Evolutionary conservation across 2,329 filamentous ascomycete species (phyloP), one percentile per base, ranked within the genome.

Genomic region (Cladosporium sphaerospermum): DNA sequence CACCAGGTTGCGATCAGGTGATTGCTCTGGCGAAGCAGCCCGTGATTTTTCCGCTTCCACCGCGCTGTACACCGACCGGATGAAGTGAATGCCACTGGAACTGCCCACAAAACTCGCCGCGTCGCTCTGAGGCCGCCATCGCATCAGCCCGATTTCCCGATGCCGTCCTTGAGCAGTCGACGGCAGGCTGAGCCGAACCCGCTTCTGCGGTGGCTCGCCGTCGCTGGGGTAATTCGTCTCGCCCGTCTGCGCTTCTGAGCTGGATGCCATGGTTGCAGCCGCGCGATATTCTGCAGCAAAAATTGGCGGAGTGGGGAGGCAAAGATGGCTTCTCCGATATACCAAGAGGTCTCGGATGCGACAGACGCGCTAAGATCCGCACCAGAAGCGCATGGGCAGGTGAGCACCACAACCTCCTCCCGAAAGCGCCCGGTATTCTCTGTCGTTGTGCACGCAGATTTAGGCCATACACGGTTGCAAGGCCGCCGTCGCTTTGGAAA

Each of bases 81-180:
- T 77, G 59, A 82, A 82, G 59, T 80, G 74, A n/a, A 82, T 81
- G 1, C 79, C 79, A 55, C 78, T 81, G 13, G 76, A 76, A 47
- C 78, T 81, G 3, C 79, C 79, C 4, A 82, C 73, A 52, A 82
- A 82, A 0, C 75, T 77, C 11, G 78, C 74, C 3, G 73, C 73
- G 18, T 72, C 75, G 31, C 73, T 69, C 28, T 71, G 71, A 13
- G 70, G 71, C 28, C 72, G 68, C 57, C 76, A 74, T 54, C 78
- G 72, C 77, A 81, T 81, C 52, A 79, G 63, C 9, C 75, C 75
- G 28, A 76, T 69, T 54, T 77, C 73, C 14, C 70, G 69, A 47
- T 61, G 58, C 43, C 58, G 61, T 11, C 55, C 61, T 43, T 55
- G 50, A 14, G 43, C 50, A 18, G 50, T 47, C 36, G 44, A 47